These are phyloP conservation scores for Coniella lustricola DNA, from an alignment of 2,329 filamentous ascomycete genomes.

Conservation along the genomic window DNA sequence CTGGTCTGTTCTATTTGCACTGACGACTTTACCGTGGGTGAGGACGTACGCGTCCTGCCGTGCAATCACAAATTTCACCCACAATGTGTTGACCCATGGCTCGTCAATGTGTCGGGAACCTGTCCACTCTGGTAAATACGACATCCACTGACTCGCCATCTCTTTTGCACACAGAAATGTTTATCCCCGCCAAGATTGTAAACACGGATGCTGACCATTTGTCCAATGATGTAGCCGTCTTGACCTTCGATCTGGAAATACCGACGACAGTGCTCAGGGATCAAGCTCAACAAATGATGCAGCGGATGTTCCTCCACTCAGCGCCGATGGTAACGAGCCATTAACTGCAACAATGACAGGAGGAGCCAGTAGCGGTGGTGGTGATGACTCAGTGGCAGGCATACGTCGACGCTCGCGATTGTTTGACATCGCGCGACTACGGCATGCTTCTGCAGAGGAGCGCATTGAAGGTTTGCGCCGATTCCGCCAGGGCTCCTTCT, in stretches of 20 bases:
- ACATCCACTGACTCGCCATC: neutral
- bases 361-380: too few species aligned
- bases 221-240: constrained; percentile 37
- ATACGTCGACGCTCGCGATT: constrained; percentile 43
- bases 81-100: constrained; percentile 61
- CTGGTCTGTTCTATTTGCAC: constrained; percentile 62
- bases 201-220: constrained; percentile 8
- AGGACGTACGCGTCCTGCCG: constrained; percentile 61
- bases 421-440: constrained; percentile 49
- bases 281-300: constrained; percentile 20
- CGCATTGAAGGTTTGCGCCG: constrained; percentile 53
- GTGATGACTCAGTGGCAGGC: constrained; percentile 23
- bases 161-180: too few species aligned
- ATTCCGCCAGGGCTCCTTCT: constrained; percentile 24
- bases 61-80: constrained; percentile 65
- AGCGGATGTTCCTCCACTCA: constrained; percentile 33
- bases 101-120: constrained; percentile 62
- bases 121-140: constrained; percentile 62
- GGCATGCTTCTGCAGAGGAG: constrained; percentile 54
- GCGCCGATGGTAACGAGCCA: constrained; percentile 30
- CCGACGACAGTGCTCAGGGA: constrained; percentile 16
- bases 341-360: too few species aligned
- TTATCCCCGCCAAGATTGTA: neutral
- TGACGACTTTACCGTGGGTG: constrained; percentile 59
- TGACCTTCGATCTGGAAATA: constrained; percentile 41